A percentile compares a stretch with the other conserved stretches of the same genome.
Conservation (phyloP, 441 rosid genomes). For the Bocquillonia castaneifolia region DNA sequence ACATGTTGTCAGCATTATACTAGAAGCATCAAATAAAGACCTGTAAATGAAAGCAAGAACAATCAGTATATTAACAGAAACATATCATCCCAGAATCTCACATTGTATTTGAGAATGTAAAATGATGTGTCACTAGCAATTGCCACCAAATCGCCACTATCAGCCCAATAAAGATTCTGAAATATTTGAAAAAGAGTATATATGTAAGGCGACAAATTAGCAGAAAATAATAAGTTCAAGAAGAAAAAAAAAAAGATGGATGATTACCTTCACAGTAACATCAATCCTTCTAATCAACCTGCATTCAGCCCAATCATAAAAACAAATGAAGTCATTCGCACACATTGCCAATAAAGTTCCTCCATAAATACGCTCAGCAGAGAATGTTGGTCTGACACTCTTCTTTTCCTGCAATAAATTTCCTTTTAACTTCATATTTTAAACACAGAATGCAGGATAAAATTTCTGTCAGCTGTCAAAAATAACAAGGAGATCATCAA, state of each 20-base stretch:
- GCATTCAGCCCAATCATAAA: constrained; percentile 98
- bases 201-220: constrained; percentile 10
- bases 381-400: constrained; percentile 83
- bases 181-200: constrained; percentile 25
- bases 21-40: constrained; percentile 5
- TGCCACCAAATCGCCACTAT: constrained; percentile 96
- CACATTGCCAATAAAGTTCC: constrained; percentile 95
- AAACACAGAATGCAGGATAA: not conserved
- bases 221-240: constrained; percentile 18
- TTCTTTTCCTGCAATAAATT: constrained; percentile 73
- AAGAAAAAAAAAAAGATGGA: not conserved
- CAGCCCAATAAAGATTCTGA: constrained; percentile 98
- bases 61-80: constrained; percentile 9
- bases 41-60: not conserved
- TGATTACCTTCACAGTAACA: constrained; percentile 86
- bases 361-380: constrained; percentile 85
- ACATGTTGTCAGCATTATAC: constrained; percentile 22
- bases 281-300: constrained; percentile 93
- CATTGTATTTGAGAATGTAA: constrained; percentile 92
- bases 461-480: not conserved
- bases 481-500: not conserved
- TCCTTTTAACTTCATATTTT: constrained; percentile 18
- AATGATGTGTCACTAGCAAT: constrained; percentile 93
- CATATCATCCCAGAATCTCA: constrained; percentile 31
- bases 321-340: constrained; percentile 96